These are phyloP conservation scores for Drechslerella coelobrocha DNA, from an alignment of 2,329 filamentous ascomycete genomes.

Conservation along the genomic window DNA sequence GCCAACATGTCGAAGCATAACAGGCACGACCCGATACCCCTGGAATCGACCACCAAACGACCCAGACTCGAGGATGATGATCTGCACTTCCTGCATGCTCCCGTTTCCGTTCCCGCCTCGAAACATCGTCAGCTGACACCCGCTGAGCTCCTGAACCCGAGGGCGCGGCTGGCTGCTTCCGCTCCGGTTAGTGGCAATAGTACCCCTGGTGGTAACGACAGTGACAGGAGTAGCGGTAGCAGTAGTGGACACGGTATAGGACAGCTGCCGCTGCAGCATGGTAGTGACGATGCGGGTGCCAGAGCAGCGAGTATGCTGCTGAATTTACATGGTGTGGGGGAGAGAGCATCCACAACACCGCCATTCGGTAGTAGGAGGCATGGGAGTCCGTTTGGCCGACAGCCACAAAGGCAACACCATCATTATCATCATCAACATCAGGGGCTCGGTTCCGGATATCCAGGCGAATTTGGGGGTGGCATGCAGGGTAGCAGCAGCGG, in stretches of 20 bases:
- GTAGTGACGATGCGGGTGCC: slow-evolving; percentile 14
- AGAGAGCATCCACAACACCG: slow-evolving; percentile 24
- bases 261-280: slow-evolving; percentile 25
- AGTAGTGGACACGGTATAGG: slow-evolving; percentile 13
- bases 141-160: slow-evolving; percentile 38
- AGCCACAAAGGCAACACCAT: slow-evolving; percentile 23
- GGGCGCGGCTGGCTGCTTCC: slow-evolving; percentile 22
- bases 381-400: slow-evolving; percentile 29
- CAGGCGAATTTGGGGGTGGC: slow-evolving; percentile 4
- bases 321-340: slow-evolving; percentile 37
- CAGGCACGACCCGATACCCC: slow-evolving; percentile 44
- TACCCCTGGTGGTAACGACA: slow-evolving; percentile 4
- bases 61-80: slow-evolving; percentile 42
- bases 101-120: slow-evolving; percentile 17
- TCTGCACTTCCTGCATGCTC: slow-evolving; percentile 12
- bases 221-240: slow-evolving; percentile 12
- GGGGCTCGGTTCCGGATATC: neutral
- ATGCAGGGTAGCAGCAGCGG: slow-evolving; percentile 11
- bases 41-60: slow-evolving; percentile 38
- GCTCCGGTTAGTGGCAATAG: slow-evolving; percentile 5
- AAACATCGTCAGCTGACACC: slow-evolving; percentile 40
- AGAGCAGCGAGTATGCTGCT: slow-evolving; percentile 43
- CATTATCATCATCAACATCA: slow-evolving; percentile 25
- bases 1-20: slow-evolving; percentile 48
- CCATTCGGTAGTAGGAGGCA: slow-evolving; percentile 37